Evolutionary conservation across 805 yeast species (phyloP).

Genomic region (Crinitomyces ghanaensis): DNA sequence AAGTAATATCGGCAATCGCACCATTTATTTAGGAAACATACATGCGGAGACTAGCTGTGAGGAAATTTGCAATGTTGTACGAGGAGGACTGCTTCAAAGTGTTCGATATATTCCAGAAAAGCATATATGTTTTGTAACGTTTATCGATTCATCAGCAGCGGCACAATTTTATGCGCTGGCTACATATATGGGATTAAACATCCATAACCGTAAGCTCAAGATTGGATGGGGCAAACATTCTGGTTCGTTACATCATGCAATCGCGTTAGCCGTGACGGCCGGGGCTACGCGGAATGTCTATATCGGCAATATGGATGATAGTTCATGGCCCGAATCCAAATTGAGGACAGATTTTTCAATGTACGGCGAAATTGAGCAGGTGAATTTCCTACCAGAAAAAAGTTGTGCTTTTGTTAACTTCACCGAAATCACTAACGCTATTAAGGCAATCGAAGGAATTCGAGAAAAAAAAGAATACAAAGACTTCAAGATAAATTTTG

Average conservation of each 20-base stretch:
- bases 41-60: conserved; percentile 83
- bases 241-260: conserved; percentile 79
- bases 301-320: conserved; percentile 55
- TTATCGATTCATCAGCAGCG: conserved; percentile 93
- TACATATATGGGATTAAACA: conserved; percentile 75
- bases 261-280: conserved; percentile 78
- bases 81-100: conserved; percentile 87
- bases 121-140: conserved; percentile 89
- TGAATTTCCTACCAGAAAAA: conserved; percentile 72
- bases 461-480: conserved; percentile 54
- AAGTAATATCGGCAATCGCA: conserved; percentile 82
- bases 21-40: conserved; percentile 81
- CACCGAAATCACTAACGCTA: conserved; percentile 82
- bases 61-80: conserved; percentile 89
- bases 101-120: conserved; percentile 72
- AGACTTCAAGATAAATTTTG: conserved; percentile 74
- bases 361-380: conserved; percentile 92
- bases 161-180: conserved; percentile 95
- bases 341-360: conserved; percentile 63
- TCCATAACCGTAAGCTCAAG: conserved; percentile 75
- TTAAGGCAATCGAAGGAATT: conserved; percentile 85
- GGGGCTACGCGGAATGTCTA: conserved; percentile 94
- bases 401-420: conserved; percentile 88
- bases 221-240: conserved; percentile 98
- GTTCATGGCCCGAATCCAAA: conserved; percentile 38